Conservation (phyloP, 495 filamentous ascomycete genomes). For the Lophiotrema nucula region DNA sequence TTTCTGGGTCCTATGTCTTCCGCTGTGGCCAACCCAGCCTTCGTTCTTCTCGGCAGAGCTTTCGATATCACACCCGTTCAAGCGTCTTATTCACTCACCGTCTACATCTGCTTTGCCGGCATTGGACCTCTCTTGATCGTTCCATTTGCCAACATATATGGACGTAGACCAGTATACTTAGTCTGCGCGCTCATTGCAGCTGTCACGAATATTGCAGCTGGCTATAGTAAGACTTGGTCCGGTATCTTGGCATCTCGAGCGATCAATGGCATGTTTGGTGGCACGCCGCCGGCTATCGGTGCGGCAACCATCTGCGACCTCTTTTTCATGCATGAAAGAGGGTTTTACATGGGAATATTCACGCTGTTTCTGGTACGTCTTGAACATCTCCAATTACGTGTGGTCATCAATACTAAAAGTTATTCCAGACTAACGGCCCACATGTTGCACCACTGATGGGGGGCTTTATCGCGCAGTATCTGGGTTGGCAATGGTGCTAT, state of each 20-base stretch:
- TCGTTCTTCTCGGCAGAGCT: conserved; percentile 33
- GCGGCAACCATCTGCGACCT: conserved; percentile 24
- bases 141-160: conserved; percentile 40
- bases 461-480: conserved; percentile 42
- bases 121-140: conserved; percentile 39
- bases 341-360: conserved; percentile 33
- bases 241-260: conserved; percentile 19
- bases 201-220: conserved; percentile 40
- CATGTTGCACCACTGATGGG: conserved; percentile 45
- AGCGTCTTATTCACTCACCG: conserved; percentile 33
- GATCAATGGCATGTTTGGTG: conserved; percentile 22
- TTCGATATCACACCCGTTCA: conserved; percentile 33
- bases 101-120: conserved; percentile 31
- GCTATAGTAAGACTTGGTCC: conserved; percentile 2
- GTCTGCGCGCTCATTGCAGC: conserved; percentile 40
- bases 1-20: conserved; percentile 33
- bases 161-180: conserved; percentile 42
- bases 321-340: conserved; percentile 14
- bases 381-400: too few relatives aligned
- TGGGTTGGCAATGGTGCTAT: conserved; percentile 44
- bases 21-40: conserved; percentile 37
- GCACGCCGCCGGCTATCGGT: conserved; percentile 28
- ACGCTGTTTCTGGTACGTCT: conserved; percentile 42
- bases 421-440: conserved; percentile 36
- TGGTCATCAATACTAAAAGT: too few relatives aligned